Evolutionary conservation across 2,329 filamentous ascomycete genomes (phyloP).

Genomic region (Paraconiothyrium sp.): DNA sequence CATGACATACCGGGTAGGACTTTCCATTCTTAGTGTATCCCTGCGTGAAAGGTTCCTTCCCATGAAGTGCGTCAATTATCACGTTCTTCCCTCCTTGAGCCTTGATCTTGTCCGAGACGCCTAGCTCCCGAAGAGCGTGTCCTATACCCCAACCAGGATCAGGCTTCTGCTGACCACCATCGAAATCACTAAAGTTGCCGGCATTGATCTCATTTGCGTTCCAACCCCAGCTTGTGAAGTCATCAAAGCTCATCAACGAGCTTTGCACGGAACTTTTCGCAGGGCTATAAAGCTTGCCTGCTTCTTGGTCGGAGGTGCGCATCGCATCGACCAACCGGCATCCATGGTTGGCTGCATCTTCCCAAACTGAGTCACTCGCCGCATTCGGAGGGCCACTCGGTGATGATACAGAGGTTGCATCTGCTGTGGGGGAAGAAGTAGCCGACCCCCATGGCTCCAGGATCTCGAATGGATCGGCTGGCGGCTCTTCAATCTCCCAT

Average conservation of each 20-base stretch:
- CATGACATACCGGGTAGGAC: conserved; percentile 15
- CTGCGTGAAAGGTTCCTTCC: conserved; percentile 20
- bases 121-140: conserved; percentile 24
- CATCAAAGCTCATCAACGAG: background rate
- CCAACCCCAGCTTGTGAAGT: conserved; percentile 4
- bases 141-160: conserved; percentile 25
- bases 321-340: conserved; percentile 1
- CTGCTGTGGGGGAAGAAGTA: background rate
- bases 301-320: background rate
- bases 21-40: conserved; percentile 21
- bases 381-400: background rate
- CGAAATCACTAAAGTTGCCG: background rate
- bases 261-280: background rate
- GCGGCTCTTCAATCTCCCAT: background rate
- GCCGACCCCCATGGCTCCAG: too few relatives aligned
- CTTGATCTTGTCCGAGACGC: conserved; percentile 22
- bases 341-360: conserved; percentile 1
- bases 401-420: background rate
- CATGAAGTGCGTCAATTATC: conserved; percentile 23
- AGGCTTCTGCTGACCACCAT: background rate
- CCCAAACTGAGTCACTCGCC: background rate
- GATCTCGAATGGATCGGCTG: too few relatives aligned
- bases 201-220: background rate
- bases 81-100: conserved; percentile 27
- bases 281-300: background rate